phyloP scores from a whole-genome alignment of 306 rosid species.

The Phaseolus lunatus region DNA sequence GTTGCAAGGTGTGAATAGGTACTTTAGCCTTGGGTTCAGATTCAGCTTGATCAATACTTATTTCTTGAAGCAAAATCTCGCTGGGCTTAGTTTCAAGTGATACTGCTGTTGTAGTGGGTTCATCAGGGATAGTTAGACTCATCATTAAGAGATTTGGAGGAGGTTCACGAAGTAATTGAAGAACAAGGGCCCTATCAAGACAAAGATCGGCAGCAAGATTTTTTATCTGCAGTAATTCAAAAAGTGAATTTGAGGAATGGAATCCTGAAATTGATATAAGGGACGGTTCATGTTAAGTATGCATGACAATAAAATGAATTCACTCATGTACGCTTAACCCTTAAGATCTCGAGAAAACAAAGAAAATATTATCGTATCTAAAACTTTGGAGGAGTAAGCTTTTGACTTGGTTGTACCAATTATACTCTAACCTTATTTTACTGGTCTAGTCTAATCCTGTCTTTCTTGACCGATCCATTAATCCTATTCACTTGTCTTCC shows the following conservation, averaged over 20 bases:
- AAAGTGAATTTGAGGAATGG: conserved; percentile 31
- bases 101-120: conserved; percentile 47
- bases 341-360: background rate
- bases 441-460: background rate
- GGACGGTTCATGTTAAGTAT: background rate
- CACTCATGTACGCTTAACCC: background rate
- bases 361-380: background rate
- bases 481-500: background rate
- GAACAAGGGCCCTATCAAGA: conserved; percentile 87
- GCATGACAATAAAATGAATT: conserved; percentile 1
- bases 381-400: background rate
- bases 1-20: conserved; percentile 81
- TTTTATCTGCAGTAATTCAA: conserved; percentile 68
- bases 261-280: conserved; percentile 27
- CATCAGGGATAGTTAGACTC: conserved; percentile 79
- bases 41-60: conserved; percentile 38
- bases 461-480: background rate
- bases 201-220: conserved; percentile 90
- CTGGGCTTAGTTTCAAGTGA: conserved; percentile 52
- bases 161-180: conserved; percentile 86
- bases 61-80: conserved; percentile 54
- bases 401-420: background rate
- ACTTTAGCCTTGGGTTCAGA: conserved; percentile 48
- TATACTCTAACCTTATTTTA: background rate
- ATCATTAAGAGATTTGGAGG: conserved; percentile 83